A percentile compares a stretch with the other conserved stretches of the same genome.
phyloP scores from a whole-genome alignment of 805 yeast genomes.

The Lachancea quebecensis region DNA sequence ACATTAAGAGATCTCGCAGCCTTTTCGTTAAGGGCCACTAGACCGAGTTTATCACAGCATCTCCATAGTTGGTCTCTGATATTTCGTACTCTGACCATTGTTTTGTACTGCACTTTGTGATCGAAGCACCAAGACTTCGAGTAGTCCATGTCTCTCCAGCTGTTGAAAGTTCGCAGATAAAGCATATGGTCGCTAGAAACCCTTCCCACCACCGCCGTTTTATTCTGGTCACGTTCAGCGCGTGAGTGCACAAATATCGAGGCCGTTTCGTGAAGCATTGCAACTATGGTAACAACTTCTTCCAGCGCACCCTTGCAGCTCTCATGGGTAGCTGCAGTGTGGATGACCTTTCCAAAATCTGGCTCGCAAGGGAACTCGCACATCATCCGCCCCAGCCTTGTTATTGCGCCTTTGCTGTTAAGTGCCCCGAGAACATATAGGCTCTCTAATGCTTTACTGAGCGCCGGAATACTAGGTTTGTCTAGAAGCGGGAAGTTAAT shows the following conservation, averaged over 20 bases:
- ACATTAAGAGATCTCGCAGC: conserved; percentile 2
- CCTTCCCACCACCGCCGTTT: conserved; percentile 47
- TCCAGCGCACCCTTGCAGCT: conserved; percentile 48
- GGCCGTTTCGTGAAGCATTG: conserved; percentile 79
- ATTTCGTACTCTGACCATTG: conserved; percentile 60
- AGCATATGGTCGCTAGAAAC: conserved; percentile 69
- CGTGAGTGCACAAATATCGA: conserved; percentile 43
- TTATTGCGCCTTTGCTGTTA: conserved; percentile 69
- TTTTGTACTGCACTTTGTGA: conserved; percentile 69
- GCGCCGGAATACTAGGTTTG: conserved; percentile 67
- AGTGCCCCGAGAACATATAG: conserved; percentile 85
- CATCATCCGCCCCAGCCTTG: conserved; percentile 76
- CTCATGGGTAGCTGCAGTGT: conserved; percentile 46
- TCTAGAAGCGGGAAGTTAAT: conserved; percentile 86
- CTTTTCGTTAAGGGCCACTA: conserved; percentile 16
- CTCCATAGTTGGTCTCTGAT: conserved; percentile 62
- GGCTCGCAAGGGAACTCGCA: conserved; percentile 91
- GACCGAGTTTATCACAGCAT: conserved; percentile 42
- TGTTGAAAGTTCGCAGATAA: conserved; percentile 64
- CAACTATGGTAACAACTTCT: conserved; percentile 64
- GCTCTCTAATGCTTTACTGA: conserved; percentile 70
- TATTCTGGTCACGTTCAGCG: conserved; percentile 9
- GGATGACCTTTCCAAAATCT: conserved; percentile 69
- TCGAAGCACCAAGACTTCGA: conserved; percentile 81
- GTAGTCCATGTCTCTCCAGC: conserved; percentile 63